Percentiles rank a stretch among this genome's conserved stretches.
These are phyloP conservation scores for Podila clonocystis DNA, from an alignment of 192 early-diverging fungal genomes.

Conservation along the genomic window DNA sequence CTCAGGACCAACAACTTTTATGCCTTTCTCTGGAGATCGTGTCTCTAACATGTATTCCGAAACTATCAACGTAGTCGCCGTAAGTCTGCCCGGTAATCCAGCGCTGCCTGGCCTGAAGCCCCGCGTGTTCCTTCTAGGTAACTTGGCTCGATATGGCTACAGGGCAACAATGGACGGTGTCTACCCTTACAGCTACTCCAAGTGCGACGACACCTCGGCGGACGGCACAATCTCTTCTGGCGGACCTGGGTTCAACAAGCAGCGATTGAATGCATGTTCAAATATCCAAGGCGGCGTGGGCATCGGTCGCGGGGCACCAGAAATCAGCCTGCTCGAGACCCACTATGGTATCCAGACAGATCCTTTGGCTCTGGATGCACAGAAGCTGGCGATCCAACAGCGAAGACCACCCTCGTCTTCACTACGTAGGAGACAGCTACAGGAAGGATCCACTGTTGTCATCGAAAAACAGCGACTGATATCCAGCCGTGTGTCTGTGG, in stretches of 20 bases:
- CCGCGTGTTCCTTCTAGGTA: slow-evolving; percentile 66
- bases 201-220: slow-evolving; percentile 66
- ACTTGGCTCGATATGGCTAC: slow-evolving; percentile 67
- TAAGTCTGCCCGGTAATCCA: slow-evolving; percentile 62
- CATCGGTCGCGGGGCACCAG: slow-evolving; percentile 64
- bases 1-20: no score
- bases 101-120: slow-evolving; percentile 63
- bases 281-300: slow-evolving; percentile 26
- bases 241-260: not conserved
- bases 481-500: not conserved
- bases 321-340: slow-evolving; percentile 65
- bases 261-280: no score
- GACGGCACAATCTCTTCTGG: slow-evolving; percentile 45
- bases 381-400: not conserved
- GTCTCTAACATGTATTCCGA: no score
- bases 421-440: not conserved
- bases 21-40: no score
- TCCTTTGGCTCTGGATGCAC: not conserved
- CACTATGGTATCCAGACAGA: not conserved
- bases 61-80: slow-evolving; percentile 34
- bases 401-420: not conserved
- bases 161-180: slow-evolving; percentile 65
- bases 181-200: slow-evolving; percentile 64
- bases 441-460: not conserved
- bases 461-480: not conserved